phyloP scores from a whole-genome alignment of 768 basidiomycete genomes.

The Kwoniella botswanensis region DNA sequence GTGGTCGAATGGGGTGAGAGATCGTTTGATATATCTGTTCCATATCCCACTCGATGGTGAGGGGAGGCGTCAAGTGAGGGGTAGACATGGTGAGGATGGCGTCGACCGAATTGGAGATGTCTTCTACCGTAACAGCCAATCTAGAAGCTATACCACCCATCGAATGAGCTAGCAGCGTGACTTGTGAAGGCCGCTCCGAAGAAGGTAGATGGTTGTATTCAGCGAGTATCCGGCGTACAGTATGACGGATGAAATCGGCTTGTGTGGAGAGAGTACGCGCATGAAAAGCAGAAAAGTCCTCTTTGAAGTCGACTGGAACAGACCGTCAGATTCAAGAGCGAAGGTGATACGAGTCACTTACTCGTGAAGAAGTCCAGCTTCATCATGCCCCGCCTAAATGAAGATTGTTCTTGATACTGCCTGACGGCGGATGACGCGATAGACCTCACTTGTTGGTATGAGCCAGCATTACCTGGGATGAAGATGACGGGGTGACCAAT shows the following conservation, averaged over 20 bases:
- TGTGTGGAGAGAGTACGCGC: conserved; percentile 84
- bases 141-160: conserved; percentile 96
- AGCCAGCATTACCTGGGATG: conserved; percentile 96
- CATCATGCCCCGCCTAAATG: conserved; percentile 11
- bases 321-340: background rate
- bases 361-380: conserved; percentile 86
- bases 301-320: conserved; percentile 85
- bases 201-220: conserved; percentile 35
- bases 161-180: conserved; percentile 88
- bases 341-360: conserved; percentile 46
- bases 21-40: conserved; percentile 69
- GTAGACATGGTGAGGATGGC: conserved; percentile 92
- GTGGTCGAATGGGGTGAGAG: conserved; percentile 63
- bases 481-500: conserved; percentile 86
- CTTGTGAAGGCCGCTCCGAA: conserved; percentile 61
- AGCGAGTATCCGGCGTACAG: conserved; percentile 63
- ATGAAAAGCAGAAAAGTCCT: conserved; percentile 94
- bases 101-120: conserved; percentile 17
- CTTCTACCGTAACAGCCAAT: conserved; percentile 63
- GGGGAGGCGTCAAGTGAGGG: conserved; percentile 85
- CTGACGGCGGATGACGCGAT: conserved; percentile 89
- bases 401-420: conserved; percentile 73
- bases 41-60: conserved; percentile 79
- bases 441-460: conserved; percentile 88
- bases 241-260: conserved; percentile 71